These are phyloP conservation scores for Dianthus caryophyllus DNA, from an alignment of 148 eudicot genomes.

Conservation along the genomic window DNA sequence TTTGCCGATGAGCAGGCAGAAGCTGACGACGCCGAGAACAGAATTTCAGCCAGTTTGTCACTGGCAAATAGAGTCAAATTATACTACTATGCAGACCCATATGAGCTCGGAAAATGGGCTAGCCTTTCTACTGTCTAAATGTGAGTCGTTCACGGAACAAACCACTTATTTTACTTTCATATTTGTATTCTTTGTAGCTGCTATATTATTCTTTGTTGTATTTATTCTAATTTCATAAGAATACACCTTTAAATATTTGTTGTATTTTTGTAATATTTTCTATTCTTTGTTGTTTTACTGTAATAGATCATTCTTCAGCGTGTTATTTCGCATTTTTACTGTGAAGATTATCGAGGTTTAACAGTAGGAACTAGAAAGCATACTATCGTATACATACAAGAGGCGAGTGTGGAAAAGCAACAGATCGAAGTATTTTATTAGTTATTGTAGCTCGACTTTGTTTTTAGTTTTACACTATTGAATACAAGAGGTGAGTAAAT, in stretches of 20 bases:
- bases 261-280: background rate
- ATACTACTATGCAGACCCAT: conserved; percentile 85
- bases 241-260: background rate
- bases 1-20: conserved; percentile 73
- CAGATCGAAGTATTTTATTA: too few species aligned
- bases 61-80: conserved; percentile 76
- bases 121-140: conserved; percentile 28
- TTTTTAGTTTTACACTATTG: too few species aligned
- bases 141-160: too few species aligned
- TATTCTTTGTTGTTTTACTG: background rate
- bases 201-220: conserved; percentile 23
- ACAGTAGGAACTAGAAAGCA: too few species aligned
- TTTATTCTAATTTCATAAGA: background rate
- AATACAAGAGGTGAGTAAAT: too few species aligned
- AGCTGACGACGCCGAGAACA: conserved; percentile 59
- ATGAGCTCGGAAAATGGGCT: conserved; percentile 95
- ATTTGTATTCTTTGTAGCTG: conserved; percentile 19
- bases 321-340: too few species aligned
- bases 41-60: conserved; percentile 58
- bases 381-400: too few species aligned
- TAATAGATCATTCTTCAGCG: too few species aligned
- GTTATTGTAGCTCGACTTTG: too few species aligned
- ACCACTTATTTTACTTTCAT: too few species aligned
- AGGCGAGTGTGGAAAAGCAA: too few species aligned
- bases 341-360: too few species aligned